Evolutionary conservation across 805 yeast genomes (phyloP).

Genomic region (Vanderwaltozyma polyspora): DNA sequence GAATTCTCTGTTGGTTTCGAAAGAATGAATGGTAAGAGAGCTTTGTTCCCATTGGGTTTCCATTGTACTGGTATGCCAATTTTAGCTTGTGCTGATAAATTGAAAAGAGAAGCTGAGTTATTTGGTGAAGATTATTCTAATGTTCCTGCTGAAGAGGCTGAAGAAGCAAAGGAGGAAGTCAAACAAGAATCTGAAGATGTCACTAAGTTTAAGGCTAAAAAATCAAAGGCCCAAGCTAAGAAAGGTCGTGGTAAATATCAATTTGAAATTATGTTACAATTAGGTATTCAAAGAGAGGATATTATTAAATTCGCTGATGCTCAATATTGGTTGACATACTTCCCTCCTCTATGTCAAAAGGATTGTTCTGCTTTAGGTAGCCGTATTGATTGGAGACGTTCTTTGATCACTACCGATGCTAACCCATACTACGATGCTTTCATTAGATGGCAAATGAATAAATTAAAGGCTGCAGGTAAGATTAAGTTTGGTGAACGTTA

Average conservation of each 20-base stretch:
- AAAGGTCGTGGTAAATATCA: constrained; percentile 91
- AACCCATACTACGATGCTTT: constrained; percentile 93
- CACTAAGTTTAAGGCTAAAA: constrained; percentile 84
- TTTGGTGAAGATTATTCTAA: constrained; percentile 75
- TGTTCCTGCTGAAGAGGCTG: constrained; percentile 51
- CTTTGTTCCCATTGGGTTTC: constrained; percentile 92
- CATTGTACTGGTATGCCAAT: constrained; percentile 99
- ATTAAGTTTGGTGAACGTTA: constrained; percentile 97
- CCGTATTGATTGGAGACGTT: constrained; percentile 96
- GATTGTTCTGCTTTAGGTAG: constrained; percentile 81
- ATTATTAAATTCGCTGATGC: constrained; percentile 85
- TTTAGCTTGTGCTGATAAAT: constrained; percentile 88
- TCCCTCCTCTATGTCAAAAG: constrained; percentile 79
- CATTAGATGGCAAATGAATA: constrained; percentile 91
- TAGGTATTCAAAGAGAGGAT: constrained; percentile 78
- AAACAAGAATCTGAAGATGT: constrained; percentile 54
- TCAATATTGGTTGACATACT: constrained; percentile 77
- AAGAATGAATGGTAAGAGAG: constrained; percentile 87
- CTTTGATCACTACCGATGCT: constrained; percentile 87
- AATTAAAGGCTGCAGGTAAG: constrained; percentile 73
- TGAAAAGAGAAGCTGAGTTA: constrained; percentile 81
- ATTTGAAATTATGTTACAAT: constrained; percentile 90
- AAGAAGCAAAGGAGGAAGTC: constrained; percentile 25
- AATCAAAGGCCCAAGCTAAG: constrained; percentile 88
- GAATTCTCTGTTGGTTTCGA: constrained; percentile 90